Percentiles rank a stretch among this genome's conserved stretches.
Conservation (phyloP, 768 basidiomycete species). For the Psilocybe cubensis region DNA sequence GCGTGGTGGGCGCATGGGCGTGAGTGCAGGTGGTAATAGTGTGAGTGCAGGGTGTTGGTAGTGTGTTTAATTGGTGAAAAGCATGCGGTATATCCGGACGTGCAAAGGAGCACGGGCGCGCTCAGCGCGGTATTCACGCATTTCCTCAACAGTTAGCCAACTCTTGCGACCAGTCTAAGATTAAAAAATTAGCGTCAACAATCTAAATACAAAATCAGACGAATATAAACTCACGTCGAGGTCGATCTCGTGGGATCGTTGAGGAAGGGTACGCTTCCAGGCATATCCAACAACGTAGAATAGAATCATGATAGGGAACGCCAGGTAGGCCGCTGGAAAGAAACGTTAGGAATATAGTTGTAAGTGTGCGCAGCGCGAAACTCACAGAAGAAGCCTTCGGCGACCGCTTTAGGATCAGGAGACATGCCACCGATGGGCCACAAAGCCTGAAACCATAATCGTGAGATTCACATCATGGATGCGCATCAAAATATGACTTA, state of each 20-base stretch:
- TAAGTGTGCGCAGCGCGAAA: not conserved
- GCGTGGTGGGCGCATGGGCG: too few relatives aligned
- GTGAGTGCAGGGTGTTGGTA: too few relatives aligned
- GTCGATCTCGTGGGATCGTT: slow-evolving; percentile 41
- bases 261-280: slow-evolving; percentile 46
- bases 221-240: slow-evolving; percentile 34
- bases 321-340: slow-evolving; percentile 40
- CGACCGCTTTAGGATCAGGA: slow-evolving; percentile 28
- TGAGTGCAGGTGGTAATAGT: too few relatives aligned
- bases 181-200: not conserved
- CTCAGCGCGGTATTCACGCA: slow-evolving; percentile 45
- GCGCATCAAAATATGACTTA: slow-evolving; percentile 14
- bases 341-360: not conserved
- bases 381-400: slow-evolving; percentile 42
- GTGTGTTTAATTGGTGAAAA: slow-evolving; percentile 38
- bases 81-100: slow-evolving; percentile 40
- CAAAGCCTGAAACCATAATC: slow-evolving; percentile 30
- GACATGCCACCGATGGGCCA: slow-evolving; percentile 44
- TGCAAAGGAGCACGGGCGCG: slow-evolving; percentile 38
- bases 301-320: slow-evolving; percentile 40
- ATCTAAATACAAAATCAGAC: not conserved
- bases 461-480: not conserved
- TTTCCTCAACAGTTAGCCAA: slow-evolving; percentile 49
- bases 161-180: slow-evolving; percentile 45
- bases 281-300: slow-evolving; percentile 40